phyloP scores from a whole-genome alignment of 495 filamentous ascomycete genomes.

The Parachaetomium inaequale region DNA sequence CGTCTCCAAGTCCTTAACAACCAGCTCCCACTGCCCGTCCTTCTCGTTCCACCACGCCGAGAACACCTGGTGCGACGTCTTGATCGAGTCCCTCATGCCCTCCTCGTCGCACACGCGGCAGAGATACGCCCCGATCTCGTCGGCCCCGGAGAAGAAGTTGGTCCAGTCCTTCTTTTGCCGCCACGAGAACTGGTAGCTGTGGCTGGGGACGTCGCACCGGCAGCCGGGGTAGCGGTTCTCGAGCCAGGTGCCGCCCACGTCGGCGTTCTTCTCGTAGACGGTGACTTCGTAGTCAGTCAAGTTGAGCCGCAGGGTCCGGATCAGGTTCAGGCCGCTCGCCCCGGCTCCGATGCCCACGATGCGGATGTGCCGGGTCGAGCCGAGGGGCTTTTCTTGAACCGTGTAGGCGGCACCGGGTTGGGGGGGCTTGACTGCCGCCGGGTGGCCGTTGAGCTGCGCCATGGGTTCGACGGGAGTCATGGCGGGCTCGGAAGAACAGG shows the following conservation, averaged over 20 bases:
- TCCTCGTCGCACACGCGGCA: constrained; percentile 52
- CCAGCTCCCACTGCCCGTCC: constrained; percentile 49
- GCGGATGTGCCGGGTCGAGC: constrained; percentile 42
- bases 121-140: constrained; percentile 60
- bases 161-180: constrained; percentile 56
- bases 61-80: constrained; percentile 39
- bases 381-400: constrained; percentile 43
- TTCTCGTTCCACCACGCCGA: constrained; percentile 43
- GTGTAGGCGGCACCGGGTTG: constrained; percentile 28
- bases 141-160: constrained; percentile 53
- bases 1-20: constrained; percentile 45
- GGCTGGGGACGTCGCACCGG: constrained; percentile 53
- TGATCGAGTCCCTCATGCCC: constrained; percentile 51
- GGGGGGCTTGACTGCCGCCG: constrained; percentile 10
- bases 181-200: constrained; percentile 56
- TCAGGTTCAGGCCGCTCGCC: constrained; percentile 48
- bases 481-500: constrained; percentile 11
- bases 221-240: constrained; percentile 58
- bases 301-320: constrained; percentile 42
- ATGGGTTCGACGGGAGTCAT: constrained; percentile 17
- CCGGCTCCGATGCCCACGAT: constrained; percentile 50
- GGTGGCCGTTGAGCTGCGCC: constrained; percentile 8
- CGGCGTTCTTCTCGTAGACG: constrained; percentile 77
- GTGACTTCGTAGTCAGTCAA: constrained; percentile 51
- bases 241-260: constrained; percentile 59